Conservation (phyloP, 345 rosid genomes). For the Acer negundo region DNA sequence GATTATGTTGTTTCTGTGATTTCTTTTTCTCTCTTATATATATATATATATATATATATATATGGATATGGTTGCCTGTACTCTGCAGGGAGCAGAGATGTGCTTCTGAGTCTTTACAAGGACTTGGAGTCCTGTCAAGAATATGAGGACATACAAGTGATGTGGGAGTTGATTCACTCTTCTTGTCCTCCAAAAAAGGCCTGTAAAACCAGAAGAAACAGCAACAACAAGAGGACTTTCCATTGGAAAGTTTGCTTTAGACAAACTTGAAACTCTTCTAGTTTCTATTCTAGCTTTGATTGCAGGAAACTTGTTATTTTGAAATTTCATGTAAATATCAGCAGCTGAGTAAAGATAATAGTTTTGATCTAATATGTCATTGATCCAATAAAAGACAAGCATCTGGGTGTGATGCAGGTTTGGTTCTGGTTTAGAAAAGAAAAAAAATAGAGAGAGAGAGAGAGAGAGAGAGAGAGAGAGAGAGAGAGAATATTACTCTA, state of each 20-base stretch:
- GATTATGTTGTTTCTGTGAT: neutral
- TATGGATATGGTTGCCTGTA: neutral
- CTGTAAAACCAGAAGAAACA: conserved; percentile 19
- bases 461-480: neutral
- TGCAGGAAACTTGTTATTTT: neutral
- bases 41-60: too few species aligned
- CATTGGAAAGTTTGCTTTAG: conserved; percentile 38
- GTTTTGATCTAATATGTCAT: neutral
- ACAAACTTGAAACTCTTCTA: conserved; percentile 21
- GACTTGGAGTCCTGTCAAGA: conserved; percentile 64
- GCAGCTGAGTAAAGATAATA: neutral
- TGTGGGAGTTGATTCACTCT: conserved; percentile 70
- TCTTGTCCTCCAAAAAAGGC: conserved; percentile 33
- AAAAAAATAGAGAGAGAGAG: neutral
- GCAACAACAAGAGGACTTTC: conserved; percentile 14
- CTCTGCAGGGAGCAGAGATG: conserved; percentile 38
- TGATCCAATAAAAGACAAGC: neutral
- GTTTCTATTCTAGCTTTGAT: neutral
- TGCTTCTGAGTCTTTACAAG: conserved; percentile 47
- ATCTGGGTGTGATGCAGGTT: neutral
- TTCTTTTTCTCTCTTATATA: neutral
- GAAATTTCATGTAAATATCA: conserved; percentile 9
- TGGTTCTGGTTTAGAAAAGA: neutral
- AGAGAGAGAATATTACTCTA: neutral
- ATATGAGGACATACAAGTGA: conserved; percentile 59